Percentiles rank a stretch among this genome's conserved stretches.
Evolutionary conservation across 352 stramenopile genomes (phyloP).

Genomic region (Phytophthora hibernalis): DNA sequence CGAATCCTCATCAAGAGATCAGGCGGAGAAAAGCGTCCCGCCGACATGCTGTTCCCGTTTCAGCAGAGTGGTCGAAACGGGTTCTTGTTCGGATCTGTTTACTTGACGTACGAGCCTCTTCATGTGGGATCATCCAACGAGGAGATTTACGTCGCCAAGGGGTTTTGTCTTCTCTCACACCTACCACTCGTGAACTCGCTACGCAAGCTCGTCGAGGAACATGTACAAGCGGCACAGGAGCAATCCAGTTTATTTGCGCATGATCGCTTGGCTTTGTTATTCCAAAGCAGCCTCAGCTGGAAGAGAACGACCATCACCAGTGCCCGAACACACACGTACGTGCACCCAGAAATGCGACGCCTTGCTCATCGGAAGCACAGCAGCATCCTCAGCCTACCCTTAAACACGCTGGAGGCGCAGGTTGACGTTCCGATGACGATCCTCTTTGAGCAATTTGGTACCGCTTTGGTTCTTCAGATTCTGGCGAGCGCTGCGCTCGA

Average conservation of each 20-base stretch:
- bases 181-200: constrained; percentile 70
- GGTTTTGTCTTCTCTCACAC: constrained; percentile 72
- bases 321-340: constrained; percentile 38
- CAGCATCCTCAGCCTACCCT: constrained; percentile 48
- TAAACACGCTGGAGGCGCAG: constrained; percentile 49
- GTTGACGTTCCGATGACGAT: constrained; percentile 75
- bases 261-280: constrained; percentile 53
- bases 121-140: constrained; percentile 52
- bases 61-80: constrained; percentile 79
- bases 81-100: constrained; percentile 81
- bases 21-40: constrained; percentile 42
- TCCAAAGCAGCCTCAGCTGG: constrained; percentile 48
- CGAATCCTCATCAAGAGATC: constrained; percentile 55
- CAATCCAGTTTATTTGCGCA: constrained; percentile 56
- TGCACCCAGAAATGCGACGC: constrained; percentile 43
- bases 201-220: constrained; percentile 62
- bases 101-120: constrained; percentile 74
- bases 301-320: constrained; percentile 44
- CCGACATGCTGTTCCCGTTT: constrained; percentile 75
- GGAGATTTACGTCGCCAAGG: constrained; percentile 65
- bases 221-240: constrained; percentile 44
- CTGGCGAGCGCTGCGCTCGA: constrained; percentile 87
- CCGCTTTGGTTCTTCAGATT: constrained; percentile 72
- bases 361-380: constrained; percentile 50
- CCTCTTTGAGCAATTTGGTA: constrained; percentile 78